Evolutionary conservation across 1,139 yeast species (phyloP).

Genomic region (Eremothecium coryli): DNA sequence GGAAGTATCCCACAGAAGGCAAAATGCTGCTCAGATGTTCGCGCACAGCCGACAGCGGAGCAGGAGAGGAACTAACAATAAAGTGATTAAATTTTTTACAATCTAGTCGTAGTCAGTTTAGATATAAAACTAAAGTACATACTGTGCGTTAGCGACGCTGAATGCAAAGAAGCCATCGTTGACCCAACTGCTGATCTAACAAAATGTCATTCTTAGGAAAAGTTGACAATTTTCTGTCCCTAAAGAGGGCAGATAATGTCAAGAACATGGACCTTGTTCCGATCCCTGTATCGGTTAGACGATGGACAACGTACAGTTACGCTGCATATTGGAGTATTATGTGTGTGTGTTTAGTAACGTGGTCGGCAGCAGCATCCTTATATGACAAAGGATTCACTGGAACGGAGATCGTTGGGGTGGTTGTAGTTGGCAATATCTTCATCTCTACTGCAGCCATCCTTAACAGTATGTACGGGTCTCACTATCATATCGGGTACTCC

Average conservation of each 20-base stretch:
- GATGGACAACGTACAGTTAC: constrained; percentile 33
- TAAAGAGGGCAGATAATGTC: constrained; percentile 18
- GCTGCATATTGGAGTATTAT: constrained; percentile 32
- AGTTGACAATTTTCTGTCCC: neutral
- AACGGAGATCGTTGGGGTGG: constrained; percentile 32
- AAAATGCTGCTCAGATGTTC: too few species aligned
- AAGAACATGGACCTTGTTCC: constrained; percentile 32
- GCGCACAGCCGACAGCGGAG: too few species aligned
- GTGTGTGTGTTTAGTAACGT: constrained; percentile 26
- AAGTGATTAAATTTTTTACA: too few species aligned
- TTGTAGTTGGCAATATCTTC: constrained; percentile 31
- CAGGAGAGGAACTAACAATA: too few species aligned
- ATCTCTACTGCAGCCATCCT: constrained; percentile 27
- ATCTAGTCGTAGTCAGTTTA: too few species aligned
- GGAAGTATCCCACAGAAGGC: too few species aligned
- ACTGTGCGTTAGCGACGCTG: too few species aligned
- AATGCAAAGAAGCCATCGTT: too few species aligned
- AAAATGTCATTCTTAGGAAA: neutral
- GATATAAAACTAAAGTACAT: too few species aligned
- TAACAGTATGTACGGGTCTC: constrained; percentile 31
- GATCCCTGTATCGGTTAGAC: constrained; percentile 31
- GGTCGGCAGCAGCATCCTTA: constrained; percentile 30
- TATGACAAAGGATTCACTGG: constrained; percentile 31
- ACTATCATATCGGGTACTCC: constrained; percentile 34
- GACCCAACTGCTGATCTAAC: too few species aligned